phyloP scores from a whole-genome alignment of 345 rosid species.

The Firmiana major region DNA sequence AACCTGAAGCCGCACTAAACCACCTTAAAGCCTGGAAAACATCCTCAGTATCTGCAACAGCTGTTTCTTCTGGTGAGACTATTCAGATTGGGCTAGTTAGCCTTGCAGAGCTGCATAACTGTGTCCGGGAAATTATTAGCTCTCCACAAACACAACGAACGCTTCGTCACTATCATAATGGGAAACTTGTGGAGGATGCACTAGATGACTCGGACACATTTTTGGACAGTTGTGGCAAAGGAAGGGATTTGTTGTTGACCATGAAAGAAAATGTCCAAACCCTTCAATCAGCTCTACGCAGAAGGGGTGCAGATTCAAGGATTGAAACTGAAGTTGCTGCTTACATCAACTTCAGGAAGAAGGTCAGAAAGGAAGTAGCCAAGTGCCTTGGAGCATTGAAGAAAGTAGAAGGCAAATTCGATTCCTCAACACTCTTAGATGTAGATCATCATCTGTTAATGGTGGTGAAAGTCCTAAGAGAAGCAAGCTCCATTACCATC shows the following conservation, averaged over 20 bases:
- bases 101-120: slow-evolving; percentile 42
- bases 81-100: slow-evolving; percentile 34
- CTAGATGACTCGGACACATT: slow-evolving; percentile 40
- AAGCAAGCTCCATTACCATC: slow-evolving; percentile 18
- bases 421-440: neutral
- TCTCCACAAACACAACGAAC: slow-evolving; percentile 29
- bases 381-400: slow-evolving; percentile 19
- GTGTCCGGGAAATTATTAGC: slow-evolving; percentile 30
- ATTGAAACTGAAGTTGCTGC: slow-evolving; percentile 21
- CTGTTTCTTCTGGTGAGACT: slow-evolving; percentile 12
- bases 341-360: slow-evolving; percentile 28
- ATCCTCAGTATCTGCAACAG: slow-evolving; percentile 18
- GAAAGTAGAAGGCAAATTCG: slow-evolving; percentile 18
- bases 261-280: slow-evolving; percentile 36
- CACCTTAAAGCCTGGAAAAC: slow-evolving; percentile 35
- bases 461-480: slow-evolving; percentile 18
- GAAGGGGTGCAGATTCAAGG: slow-evolving; percentile 31
- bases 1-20: slow-evolving; percentile 43
- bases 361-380: slow-evolving; percentile 14
- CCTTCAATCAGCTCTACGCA: slow-evolving; percentile 50
- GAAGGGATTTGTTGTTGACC: slow-evolving; percentile 32
- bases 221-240: slow-evolving; percentile 39
- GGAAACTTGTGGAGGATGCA: slow-evolving; percentile 34
- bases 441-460: slow-evolving; percentile 6
- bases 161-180: slow-evolving; percentile 13